A percentile compares a stretch with the other conserved stretches of the same genome.
phyloP scores from a whole-genome alignment of 208 protist species.

The Polymyxa betae region DNA sequence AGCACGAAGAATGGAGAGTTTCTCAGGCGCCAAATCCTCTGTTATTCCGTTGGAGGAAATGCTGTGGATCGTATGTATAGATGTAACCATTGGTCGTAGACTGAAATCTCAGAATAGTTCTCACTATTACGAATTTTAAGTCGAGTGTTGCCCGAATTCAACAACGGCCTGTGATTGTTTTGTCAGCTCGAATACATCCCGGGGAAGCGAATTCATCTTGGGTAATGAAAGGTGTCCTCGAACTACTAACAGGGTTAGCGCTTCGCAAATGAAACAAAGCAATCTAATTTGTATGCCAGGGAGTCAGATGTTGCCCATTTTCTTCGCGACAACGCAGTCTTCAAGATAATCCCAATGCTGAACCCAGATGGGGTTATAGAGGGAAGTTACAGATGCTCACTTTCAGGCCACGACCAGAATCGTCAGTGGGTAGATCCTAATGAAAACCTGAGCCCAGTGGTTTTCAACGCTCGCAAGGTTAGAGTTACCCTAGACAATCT shows the following conservation, averaged over 20 bases:
- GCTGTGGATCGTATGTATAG: slow-evolving; percentile 72
- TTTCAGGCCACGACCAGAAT: slow-evolving; percentile 91
- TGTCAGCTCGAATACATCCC: slow-evolving; percentile 93
- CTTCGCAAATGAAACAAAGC: slow-evolving; percentile 16
- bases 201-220: slow-evolving; percentile 92
- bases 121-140: slow-evolving; percentile 83
- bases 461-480: slow-evolving; percentile 58
- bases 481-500: not conserved
- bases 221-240: slow-evolving; percentile 92
- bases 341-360: slow-evolving; percentile 94
- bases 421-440: slow-evolving; percentile 80
- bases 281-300: not conserved
- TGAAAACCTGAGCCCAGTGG: slow-evolving; percentile 57
- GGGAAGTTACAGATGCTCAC: slow-evolving; percentile 93
- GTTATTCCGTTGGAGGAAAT: slow-evolving; percentile 81
- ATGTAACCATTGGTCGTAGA: not conserved
- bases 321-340: slow-evolving; percentile 66
- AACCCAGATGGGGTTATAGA: slow-evolving; percentile 95
- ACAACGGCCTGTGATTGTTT: slow-evolving; percentile 72
- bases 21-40: slow-evolving; percentile 72
- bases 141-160: not conserved
- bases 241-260: slow-evolving; percentile 67
- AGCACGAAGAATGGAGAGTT: not conserved
- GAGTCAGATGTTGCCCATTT: not conserved
- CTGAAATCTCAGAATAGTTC: slow-evolving; percentile 63